These are phyloP conservation scores for Diplocarpon mali DNA, from an alignment of 2,329 filamentous ascomycete genomes.

Conservation along the genomic window DNA sequence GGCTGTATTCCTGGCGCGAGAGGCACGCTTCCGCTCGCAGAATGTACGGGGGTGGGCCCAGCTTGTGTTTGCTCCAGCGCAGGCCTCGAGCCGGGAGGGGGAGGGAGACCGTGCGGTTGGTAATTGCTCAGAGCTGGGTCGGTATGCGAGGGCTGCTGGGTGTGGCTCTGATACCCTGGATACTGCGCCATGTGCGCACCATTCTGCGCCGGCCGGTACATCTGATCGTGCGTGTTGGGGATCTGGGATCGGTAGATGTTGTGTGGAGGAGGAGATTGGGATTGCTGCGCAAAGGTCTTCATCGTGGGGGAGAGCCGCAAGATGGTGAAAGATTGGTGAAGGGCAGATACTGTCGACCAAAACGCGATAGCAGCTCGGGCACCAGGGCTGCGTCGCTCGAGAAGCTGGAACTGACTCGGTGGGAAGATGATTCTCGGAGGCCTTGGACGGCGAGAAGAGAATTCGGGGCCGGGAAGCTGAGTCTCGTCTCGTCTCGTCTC, in stretches of 20 bases:
- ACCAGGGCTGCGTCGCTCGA: too few species aligned
- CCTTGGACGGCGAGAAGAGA: too few species aligned
- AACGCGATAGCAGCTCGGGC: too few species aligned
- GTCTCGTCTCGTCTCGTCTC: too few species aligned
- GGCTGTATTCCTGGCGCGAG: conserved; percentile 14
- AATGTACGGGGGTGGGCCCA: not conserved
- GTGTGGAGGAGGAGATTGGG: not conserved
- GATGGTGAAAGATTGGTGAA: too few species aligned
- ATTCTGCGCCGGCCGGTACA: not conserved
- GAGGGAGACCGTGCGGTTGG: not conserved
- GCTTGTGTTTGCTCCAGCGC: conserved; percentile 12
- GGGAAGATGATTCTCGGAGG: too few species aligned
- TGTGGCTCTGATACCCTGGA: not conserved
- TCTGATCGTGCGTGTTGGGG: not conserved
- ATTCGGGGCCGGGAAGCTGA: too few species aligned
- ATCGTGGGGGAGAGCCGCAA: not conserved
- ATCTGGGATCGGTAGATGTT: not conserved
- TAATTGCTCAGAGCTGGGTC: not conserved
- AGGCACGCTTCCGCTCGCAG: conserved; percentile 8
- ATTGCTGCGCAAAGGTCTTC: not conserved
- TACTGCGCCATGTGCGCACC: not conserved
- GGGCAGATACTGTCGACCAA: too few species aligned
- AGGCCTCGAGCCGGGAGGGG: conserved; percentile 9
- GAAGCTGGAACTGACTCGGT: too few species aligned
- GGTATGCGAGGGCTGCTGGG: too few species aligned